phyloP scores from a whole-genome alignment of 129 eudicot genomes.

The Tagetes erecta region DNA sequence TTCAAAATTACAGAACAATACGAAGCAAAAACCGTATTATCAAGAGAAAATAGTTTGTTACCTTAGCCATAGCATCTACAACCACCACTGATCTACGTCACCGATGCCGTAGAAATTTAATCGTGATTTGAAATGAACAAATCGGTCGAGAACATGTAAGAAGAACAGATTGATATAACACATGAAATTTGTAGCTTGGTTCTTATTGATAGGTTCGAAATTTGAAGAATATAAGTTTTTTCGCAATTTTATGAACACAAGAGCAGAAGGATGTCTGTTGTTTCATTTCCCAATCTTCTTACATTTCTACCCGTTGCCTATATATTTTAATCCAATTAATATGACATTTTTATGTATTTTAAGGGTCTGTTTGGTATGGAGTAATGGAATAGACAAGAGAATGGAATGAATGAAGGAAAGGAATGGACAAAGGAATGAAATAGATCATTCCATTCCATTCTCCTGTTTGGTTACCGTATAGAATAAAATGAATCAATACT shows the following conservation, averaged over 20 bases:
- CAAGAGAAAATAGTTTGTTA: not conserved
- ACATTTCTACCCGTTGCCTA: constrained; percentile 28
- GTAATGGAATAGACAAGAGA: no score
- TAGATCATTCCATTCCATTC: no score
- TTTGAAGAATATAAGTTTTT: constrained; percentile 11
- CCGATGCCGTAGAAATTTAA: constrained; percentile 17
- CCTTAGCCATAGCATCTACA: constrained; percentile 24
- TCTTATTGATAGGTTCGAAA: constrained; percentile 18
- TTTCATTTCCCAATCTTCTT: constrained; percentile 36
- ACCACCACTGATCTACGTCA: constrained; percentile 21
- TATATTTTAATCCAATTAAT: constrained; percentile 26
- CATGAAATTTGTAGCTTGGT: not conserved
- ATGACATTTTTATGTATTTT: constrained; percentile 6
- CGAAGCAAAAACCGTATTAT: not conserved
- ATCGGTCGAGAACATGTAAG: constrained; percentile 10
- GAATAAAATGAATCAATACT: no score
- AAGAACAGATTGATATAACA: not conserved
- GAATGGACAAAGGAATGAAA: no score
- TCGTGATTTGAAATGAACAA: constrained; percentile 8
- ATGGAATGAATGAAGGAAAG: no score
- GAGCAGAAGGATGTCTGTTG: constrained; percentile 47
- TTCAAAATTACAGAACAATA: constrained; percentile 5
- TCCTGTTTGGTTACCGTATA: no score
- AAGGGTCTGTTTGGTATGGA: no score
- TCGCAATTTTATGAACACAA: constrained; percentile 28